Evolutionary conservation across 441 rosid species (phyloP), one percentile per base, ranked within the genome.

Genomic region (Gossypium davidsonii): DNA sequence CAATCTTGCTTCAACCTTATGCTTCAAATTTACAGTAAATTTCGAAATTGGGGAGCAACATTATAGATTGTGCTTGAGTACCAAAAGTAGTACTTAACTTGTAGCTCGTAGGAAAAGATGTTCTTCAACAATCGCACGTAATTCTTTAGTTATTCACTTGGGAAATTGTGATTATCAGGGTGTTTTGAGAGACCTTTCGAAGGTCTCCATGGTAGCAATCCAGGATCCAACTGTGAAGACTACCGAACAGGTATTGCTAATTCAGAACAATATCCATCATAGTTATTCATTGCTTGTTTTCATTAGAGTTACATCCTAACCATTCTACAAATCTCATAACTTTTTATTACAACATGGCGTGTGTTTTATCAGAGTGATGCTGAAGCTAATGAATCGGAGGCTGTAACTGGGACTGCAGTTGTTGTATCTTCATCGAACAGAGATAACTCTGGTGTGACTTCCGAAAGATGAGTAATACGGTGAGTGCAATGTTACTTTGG

Each of bases 111-210:
- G 21, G 26, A 67, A 67, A 25, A 7, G 57, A 25, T 49, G 28
- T 25, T 25, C 8, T 48, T 26, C 5, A 6, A 67, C 28, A 26
- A 67, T 49, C n/a, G 0, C 42, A 2, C 26, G n/a, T 49, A 17
- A n/a, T 67, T 28, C 20, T 51, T 26, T 67, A 3, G 15, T 28
- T 20, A 51, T 71, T 77, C 71, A 70, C 34, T 51, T 12, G 3
- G 37, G 61, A 55, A 67, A 60, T 18, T 73, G 71, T 52, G 48
- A 1, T 77, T 77, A 75, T 66, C 80, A 81, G 87, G 87, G 87
- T 58, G 67, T 81, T 56, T 57, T 83, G 49, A 81, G 84, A 65
- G 81, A 83, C 59, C 73, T 81, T 57, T 67, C 83, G 6, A 81
- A 79, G 72, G 78, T 55, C 70, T 28, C 84, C 44, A 52, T n/a